Conservation (phyloP, 2,329 filamentous ascomycete species). For the Magnaporthales sp. region DNA sequence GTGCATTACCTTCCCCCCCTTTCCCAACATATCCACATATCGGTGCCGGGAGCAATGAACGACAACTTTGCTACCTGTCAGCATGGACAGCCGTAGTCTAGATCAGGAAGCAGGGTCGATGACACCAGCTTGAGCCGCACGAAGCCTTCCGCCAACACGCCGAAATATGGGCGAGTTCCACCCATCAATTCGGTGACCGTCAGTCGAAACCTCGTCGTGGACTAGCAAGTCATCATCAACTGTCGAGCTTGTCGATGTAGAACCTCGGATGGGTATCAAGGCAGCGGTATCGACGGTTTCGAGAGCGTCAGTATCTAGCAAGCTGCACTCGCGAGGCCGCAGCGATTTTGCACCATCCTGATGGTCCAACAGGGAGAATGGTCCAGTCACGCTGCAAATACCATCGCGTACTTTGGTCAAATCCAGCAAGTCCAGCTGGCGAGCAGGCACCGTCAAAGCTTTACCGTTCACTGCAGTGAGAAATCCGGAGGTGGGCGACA, state of each 20-base stretch:
- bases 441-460: not conserved
- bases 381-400: not conserved
- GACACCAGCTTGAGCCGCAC: not conserved
- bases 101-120: not conserved
- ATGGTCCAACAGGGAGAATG: not conserved
- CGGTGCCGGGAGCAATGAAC: not conserved
- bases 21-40: not conserved
- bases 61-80: not conserved
- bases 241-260: not conserved
- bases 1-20: not conserved
- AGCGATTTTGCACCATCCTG: not conserved
- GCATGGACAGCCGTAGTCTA: not conserved
- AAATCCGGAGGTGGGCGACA: not conserved
- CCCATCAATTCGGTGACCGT: not conserved
- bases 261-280: not conserved
- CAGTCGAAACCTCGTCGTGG: not conserved
- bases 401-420: not conserved
- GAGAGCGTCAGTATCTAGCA: not conserved
- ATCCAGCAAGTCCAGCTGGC: not conserved
- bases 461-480: not conserved
- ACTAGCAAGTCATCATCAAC: not conserved
- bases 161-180: conserved; percentile 3
- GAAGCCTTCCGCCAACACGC: not conserved
- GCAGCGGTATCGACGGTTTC: not conserved
- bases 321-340: not conserved